Conservation (phyloP, 176 grass and related monocot genomes). For the Triticum aestivum region DNA sequence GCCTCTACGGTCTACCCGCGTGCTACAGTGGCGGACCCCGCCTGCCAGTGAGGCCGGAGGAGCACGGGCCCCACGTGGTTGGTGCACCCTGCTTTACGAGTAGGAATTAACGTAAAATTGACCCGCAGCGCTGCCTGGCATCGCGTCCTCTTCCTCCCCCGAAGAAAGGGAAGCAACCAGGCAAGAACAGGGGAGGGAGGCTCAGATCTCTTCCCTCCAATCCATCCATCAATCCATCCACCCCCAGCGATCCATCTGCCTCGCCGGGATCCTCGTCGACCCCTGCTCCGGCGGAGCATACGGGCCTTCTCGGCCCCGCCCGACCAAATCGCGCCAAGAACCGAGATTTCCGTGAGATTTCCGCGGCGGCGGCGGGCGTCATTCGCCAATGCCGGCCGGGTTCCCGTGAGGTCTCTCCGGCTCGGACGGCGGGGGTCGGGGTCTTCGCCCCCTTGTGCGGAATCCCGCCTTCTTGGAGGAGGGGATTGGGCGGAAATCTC, state of each 20-base stretch:
- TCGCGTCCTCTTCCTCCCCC: no score
- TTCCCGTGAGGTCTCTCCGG: neutral
- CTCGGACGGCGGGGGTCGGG: no score
- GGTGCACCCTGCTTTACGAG: neutral
- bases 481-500: neutral
- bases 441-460: neutral
- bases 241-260: no score
- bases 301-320: neutral
- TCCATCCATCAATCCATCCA: no score
- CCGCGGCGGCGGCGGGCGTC: neutral
- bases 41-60: accelerated
- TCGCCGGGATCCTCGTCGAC: neutral
- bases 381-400: neutral
- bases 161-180: neutral
- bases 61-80: neutral
- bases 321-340: neutral
- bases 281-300: neutral
- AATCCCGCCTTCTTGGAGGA: neutral
- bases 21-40: neutral
- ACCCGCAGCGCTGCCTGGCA: neutral
- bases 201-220: conserved; percentile 24
- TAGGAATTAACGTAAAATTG: conserved; percentile 38
- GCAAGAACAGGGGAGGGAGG: conserved; percentile 23
- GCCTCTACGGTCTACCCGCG: no score
- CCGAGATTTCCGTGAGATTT: neutral